phyloP scores from a whole-genome alignment of 2,329 filamentous ascomycete species.

The Tolypocladium cylindrosporum region DNA sequence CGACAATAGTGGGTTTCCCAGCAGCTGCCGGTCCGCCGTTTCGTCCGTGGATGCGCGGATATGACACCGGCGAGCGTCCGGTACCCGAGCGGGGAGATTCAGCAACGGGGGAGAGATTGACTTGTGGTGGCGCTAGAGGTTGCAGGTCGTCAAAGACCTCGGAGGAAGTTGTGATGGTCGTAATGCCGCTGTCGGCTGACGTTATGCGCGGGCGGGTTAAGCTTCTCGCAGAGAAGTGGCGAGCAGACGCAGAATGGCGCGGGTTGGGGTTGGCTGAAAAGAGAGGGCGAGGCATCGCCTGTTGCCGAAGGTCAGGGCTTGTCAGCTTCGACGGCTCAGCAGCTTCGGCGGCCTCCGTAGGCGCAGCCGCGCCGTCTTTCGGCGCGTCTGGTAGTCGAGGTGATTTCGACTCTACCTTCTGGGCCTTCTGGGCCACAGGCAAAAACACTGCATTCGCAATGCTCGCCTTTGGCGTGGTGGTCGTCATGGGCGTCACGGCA shows the following conservation, averaged over 20 bases:
- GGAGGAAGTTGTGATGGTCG: constrained; percentile 20
- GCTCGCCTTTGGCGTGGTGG: constrained; percentile 4
- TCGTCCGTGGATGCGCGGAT: constrained; percentile 19
- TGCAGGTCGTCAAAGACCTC: constrained; percentile 12
- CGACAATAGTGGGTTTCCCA: constrained; percentile 11
- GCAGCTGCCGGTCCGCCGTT: constrained; percentile 3
- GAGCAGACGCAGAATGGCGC: constrained; percentile 10
- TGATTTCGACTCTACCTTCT: neutral
- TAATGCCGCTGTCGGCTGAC: constrained; percentile 22
- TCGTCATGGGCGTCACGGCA: constrained; percentile 8
- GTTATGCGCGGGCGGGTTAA: constrained; percentile 12
- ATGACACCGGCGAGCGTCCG: constrained; percentile 20
- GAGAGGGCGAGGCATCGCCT: constrained; percentile 9
- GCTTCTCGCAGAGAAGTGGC: constrained; percentile 11
- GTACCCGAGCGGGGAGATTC: constrained; percentile 31
- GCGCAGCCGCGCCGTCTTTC: neutral
- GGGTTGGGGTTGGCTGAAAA: constrained; percentile 13
- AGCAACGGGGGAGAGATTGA: constrained; percentile 36
- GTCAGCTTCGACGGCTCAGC: neutral
- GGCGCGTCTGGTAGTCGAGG: neutral
- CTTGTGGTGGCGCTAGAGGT: constrained; percentile 11
- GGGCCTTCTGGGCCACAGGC: neutral
- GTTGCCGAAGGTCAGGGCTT: neutral
- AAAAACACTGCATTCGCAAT: constrained; percentile 2
- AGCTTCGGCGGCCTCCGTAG: neutral